Base-by-base conservation (phyloP, 2,329 filamentous ascomycete genomes). In the Tolypocladium paradoxum region DNA sequence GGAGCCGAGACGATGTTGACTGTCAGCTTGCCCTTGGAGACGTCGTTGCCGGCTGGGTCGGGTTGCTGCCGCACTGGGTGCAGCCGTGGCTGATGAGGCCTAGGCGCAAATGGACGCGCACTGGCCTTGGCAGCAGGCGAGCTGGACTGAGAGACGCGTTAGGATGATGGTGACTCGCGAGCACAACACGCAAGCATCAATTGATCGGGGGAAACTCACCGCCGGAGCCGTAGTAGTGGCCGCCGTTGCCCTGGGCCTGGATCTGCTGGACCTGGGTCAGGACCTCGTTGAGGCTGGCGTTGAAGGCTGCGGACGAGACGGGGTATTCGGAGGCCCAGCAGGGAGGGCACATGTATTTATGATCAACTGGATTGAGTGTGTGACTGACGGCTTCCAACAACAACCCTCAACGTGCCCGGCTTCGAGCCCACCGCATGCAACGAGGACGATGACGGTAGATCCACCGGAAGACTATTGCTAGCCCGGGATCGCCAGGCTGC, bases 31-130 rank as follows among this genome's bases (percentile, higher is more conserved):
- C 58, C 57, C 51, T 56, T 58, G 34, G 47, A 52, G 9, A 58
- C 58, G 51, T 58, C 53, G 27, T 58, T 58, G 5, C 57, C 58
- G 2, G 55, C 35, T 57, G 35, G 8, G 57, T 60, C 9, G 58
- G 55, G 50, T 47, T 60, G 34, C 51, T 56, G 24, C 57, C 58
- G 50, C 58, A 59, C 48, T 58, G 53, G 18, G 11, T 40, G 46
- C 57, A 60, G 14, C 50, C 50, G 48, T 59, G 56, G 47, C 58
- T 46, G 3, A 58, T 45, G 35, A 59, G 48, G 9, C 52, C 56
- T 36, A 57, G 40, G 58, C 57, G 48, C 58, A 60, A 22, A 57
- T 45, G 53, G 46, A 52, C 12, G 49, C 51, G n/a, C 55, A 50
- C 33, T 50, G 20, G 52, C 58, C 56, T 12, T 55, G 31, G 7